Conservation (phyloP, 805 yeast genomes). For the Maudiozyma serrabonitensis region DNA sequence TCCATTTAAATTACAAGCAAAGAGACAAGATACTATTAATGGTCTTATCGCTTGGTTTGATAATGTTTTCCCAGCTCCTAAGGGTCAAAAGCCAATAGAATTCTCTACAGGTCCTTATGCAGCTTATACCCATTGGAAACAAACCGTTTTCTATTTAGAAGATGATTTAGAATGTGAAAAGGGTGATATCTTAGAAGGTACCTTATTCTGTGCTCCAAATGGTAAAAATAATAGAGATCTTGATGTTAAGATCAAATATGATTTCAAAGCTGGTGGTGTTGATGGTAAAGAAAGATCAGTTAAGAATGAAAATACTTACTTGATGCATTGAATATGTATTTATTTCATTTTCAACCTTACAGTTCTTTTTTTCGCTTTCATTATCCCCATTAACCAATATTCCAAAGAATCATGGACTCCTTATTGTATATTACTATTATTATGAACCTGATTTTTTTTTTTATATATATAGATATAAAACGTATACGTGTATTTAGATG, state of each 20-base stretch:
- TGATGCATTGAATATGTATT: slow-evolving; percentile 44
- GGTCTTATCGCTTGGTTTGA: slow-evolving; percentile 95
- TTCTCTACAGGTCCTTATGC: slow-evolving; percentile 95
- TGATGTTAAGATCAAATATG: slow-evolving; percentile 62
- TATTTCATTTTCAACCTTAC: not conserved
- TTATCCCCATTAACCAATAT: not conserved
- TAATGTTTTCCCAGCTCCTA: slow-evolving; percentile 62
- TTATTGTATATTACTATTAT: not conserved
- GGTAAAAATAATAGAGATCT: slow-evolving; percentile 74
- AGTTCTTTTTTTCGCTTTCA: not conserved
- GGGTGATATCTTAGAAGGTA: slow-evolving; percentile 70
- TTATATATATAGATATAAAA: too few species aligned
- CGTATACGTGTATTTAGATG: not conserved
- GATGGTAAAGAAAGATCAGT: slow-evolving; percentile 45
- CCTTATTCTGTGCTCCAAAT: slow-evolving; percentile 69
- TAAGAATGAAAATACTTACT: slow-evolving; percentile 52
- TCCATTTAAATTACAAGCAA: slow-evolving; percentile 61
- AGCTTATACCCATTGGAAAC: slow-evolving; percentile 97
- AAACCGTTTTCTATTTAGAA: slow-evolving; percentile 83
- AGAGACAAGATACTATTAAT: slow-evolving; percentile 72
- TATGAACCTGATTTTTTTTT: not conserved
- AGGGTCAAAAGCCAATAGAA: slow-evolving; percentile 46
- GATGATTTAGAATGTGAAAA: slow-evolving; percentile 66
- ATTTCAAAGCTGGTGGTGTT: slow-evolving; percentile 33
- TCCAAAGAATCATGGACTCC: not conserved